phyloP scores from a whole-genome alignment of 495 filamentous ascomycete species.

The Pseudomonodictys pantanalensis region DNA sequence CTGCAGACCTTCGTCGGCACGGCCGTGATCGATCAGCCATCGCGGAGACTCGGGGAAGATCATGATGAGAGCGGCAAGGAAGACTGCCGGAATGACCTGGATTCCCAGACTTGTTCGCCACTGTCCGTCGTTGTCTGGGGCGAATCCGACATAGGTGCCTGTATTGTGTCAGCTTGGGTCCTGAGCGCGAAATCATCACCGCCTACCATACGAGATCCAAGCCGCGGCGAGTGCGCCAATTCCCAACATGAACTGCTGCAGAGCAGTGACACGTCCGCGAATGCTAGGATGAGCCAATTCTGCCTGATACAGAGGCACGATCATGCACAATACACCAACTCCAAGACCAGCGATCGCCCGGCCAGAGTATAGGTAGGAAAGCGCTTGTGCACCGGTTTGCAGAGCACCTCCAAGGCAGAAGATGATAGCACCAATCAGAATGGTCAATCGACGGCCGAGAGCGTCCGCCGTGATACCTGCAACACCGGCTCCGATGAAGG shows the following conservation, averaged over 20 bases:
- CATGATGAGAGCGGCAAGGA: constrained; percentile 55
- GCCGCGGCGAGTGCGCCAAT: constrained; percentile 48
- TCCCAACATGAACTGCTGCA: constrained; percentile 62
- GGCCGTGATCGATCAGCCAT: constrained; percentile 60
- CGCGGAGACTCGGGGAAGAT: constrained; percentile 57
- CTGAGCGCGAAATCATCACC: no score
- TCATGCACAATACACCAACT: constrained; percentile 49
- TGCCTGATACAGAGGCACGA: constrained; percentile 50
- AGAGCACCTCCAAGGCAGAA: constrained; percentile 42
- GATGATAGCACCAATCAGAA: constrained; percentile 43
- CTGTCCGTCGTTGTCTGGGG: constrained; percentile 44
- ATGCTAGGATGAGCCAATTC: constrained; percentile 46
- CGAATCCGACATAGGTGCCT: constrained; percentile 38
- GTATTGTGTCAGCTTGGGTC: background rate
- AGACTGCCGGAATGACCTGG: constrained; percentile 56
- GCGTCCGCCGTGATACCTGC: constrained; percentile 50
- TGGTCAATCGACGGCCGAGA: constrained; percentile 49
- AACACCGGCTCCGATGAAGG: constrained; percentile 54
- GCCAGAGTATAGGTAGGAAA: constrained; percentile 40
- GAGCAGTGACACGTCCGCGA: constrained; percentile 51
- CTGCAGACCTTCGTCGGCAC: constrained; percentile 51
- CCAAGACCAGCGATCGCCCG: constrained; percentile 38
- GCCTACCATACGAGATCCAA: constrained; percentile 39
- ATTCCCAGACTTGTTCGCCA: constrained; percentile 58
- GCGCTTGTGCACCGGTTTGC: constrained; percentile 41